Evolutionary conservation across 345 rosid species (phyloP).

Genomic region (Citrus australasica): DNA sequence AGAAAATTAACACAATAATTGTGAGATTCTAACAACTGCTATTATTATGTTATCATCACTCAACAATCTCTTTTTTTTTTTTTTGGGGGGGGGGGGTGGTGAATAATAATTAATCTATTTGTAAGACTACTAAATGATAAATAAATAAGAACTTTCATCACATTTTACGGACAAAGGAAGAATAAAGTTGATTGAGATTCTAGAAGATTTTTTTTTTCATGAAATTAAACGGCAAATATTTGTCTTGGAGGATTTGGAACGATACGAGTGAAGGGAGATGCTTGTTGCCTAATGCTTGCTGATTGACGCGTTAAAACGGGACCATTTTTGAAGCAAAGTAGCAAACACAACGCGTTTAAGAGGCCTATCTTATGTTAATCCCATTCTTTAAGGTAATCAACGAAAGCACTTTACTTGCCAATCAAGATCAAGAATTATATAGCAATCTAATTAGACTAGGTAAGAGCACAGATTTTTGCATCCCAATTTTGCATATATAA

Average conservation of each 20-base stretch:
- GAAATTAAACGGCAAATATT: not conserved
- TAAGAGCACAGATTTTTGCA: too few relatives aligned
- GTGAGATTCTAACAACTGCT: not conserved
- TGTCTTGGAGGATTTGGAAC: not conserved
- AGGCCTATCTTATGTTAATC: not conserved
- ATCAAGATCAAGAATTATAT: not conserved
- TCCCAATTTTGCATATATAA: too few relatives aligned
- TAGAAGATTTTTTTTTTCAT: not conserved
- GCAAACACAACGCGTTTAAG: not conserved
- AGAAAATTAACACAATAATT: not conserved
- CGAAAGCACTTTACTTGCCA: not conserved
- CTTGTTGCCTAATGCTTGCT: not conserved
- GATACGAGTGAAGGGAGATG: not conserved
- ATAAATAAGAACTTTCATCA: not conserved
- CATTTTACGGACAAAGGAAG: not conserved
- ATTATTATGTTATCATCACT: not conserved
- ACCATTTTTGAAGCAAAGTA: not conserved
- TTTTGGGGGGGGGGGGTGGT: too few relatives aligned
- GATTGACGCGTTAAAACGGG: not conserved
- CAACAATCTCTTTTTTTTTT: not conserved
- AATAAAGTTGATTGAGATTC: not conserved
- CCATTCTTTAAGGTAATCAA: not conserved
- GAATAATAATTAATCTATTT: too few relatives aligned
- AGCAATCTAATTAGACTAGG: not conserved
- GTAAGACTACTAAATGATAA: not conserved